Percentiles rank a stretch among this genome's conserved stretches.
These are phyloP conservation scores for Xylaria digitata DNA, from an alignment of 2,329 filamentous ascomycete genomes.

Conservation along the genomic window DNA sequence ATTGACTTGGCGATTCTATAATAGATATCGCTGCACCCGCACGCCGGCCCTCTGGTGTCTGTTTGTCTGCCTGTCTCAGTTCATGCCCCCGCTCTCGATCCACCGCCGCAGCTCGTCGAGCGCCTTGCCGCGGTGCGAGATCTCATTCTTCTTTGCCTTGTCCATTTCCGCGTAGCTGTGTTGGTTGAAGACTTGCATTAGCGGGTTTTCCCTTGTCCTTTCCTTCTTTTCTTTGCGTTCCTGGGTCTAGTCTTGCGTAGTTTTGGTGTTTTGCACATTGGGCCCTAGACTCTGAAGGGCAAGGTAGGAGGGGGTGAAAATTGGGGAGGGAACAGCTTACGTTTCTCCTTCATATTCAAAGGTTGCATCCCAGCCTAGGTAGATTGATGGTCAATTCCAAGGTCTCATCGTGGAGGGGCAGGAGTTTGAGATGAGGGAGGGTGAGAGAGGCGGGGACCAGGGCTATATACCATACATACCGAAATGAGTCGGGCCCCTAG, in stretches of 20 bases:
- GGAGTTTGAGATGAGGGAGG: neutral
- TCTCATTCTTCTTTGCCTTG: slow-evolving; percentile 84
- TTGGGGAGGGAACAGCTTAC: slow-evolving; percentile 54
- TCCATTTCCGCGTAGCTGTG: slow-evolving; percentile 91
- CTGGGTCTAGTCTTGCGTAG: neutral
- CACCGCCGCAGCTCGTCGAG: slow-evolving; percentile 86
- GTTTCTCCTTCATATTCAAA: slow-evolving; percentile 95
- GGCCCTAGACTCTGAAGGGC: neutral
- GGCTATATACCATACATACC: slow-evolving; percentile 65
- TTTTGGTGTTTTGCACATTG: neutral
- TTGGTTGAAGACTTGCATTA: neutral
- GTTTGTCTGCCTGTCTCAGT: neutral
- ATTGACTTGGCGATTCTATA: neutral
- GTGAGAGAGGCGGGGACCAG: too few species aligned
- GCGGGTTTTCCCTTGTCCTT: neutral
- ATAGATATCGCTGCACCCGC: neutral
- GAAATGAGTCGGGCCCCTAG: slow-evolving; percentile 83
- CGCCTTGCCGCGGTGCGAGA: slow-evolving; percentile 92
- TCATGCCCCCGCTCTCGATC: slow-evolving; percentile 64
- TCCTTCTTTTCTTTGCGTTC: neutral
- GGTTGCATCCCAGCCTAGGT: slow-evolving; percentile 89
- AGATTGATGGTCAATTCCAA: slow-evolving; percentile 11
- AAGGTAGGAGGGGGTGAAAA: neutral
- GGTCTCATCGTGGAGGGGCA: neutral
- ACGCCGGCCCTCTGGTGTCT: neutral